Evolutionary conservation across 2,329 filamentous ascomycete genomes (phyloP).

Genomic region (Penicillium sp.): DNA sequence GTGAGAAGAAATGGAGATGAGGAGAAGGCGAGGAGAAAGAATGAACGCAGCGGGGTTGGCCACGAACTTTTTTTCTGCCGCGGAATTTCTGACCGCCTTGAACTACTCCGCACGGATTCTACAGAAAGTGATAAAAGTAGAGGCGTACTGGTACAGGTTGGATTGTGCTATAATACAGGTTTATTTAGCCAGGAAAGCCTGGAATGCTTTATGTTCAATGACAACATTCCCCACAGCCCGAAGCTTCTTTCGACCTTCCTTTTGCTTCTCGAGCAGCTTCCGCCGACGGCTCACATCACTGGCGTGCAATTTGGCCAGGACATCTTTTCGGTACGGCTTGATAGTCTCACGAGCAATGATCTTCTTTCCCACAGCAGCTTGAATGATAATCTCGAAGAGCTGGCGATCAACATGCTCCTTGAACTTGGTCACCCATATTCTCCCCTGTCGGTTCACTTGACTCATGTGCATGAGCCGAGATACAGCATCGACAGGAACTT

Average conservation of each 20-base stretch:
- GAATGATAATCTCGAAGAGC: conserved; percentile 95
- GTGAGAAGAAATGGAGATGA: conserved; percentile 6
- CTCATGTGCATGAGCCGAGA: conserved; percentile 80
- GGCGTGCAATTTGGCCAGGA: conserved; percentile 86
- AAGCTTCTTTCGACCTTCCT: conserved; percentile 85
- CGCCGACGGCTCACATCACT: conserved; percentile 74
- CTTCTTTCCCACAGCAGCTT: conserved; percentile 74
- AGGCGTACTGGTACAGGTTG: conserved; percentile 5
- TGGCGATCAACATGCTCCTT: conserved; percentile 94
- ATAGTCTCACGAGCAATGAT: conserved; percentile 89
- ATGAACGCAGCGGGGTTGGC: conserved; percentile 20
- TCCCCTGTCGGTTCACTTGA: conserved; percentile 72
- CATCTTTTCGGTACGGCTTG: conserved; percentile 95
- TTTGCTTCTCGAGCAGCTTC: conserved; percentile 93
- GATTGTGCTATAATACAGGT: conserved; percentile 12
- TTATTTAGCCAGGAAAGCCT: conserved; percentile 81
- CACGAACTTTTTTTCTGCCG: conserved; percentile 30
- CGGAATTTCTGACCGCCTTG: conserved; percentile 14
- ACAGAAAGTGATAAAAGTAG: neutral
- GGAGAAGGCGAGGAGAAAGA: conserved; percentile 13
- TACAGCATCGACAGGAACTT: conserved; percentile 86
- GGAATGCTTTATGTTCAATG: conserved; percentile 95
- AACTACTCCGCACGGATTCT: neutral
- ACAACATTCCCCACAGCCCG: conserved; percentile 74
- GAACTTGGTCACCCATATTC: conserved; percentile 89